Conservation (phyloP, 495 filamentous ascomycete species). For the Penicillium arizonense region DNA sequence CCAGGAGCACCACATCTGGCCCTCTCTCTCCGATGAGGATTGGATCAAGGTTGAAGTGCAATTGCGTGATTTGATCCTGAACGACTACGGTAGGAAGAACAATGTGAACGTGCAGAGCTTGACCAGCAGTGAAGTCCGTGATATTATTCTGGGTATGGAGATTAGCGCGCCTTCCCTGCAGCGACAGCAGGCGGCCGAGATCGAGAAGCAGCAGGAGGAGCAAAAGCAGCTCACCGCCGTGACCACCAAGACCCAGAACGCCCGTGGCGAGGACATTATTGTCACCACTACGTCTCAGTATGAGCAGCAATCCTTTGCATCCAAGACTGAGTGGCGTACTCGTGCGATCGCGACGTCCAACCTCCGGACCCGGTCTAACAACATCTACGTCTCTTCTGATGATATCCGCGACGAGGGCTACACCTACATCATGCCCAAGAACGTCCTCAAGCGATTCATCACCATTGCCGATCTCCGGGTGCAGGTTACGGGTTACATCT, state of each 20-base stretch:
- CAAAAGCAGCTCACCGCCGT: conserved; percentile 95
- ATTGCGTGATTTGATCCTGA: conserved; percentile 91
- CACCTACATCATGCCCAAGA: conserved; percentile 98
- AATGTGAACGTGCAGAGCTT: conserved; percentile 97
- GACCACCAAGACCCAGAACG: conserved; percentile 97
- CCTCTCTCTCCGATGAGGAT: conserved; percentile 88
- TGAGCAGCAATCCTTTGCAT: conserved; percentile 95
- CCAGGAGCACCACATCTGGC: conserved; percentile 99
- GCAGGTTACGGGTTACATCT: conserved; percentile 94
- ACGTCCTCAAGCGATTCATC: conserved; percentile 97
- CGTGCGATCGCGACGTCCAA: conserved; percentile 96
- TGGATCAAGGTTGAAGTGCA: conserved; percentile 99
- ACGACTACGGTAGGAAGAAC: conserved; percentile 99
- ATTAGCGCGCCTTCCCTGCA: conserved; percentile 98
- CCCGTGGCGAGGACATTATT: conserved; percentile 96
- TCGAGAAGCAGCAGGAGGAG: conserved; percentile 98
- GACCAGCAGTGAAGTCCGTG: conserved; percentile 93
- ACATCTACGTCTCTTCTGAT: conserved; percentile 96
- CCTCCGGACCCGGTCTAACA: conserved; percentile 90
- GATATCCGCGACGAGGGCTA: conserved; percentile 82
- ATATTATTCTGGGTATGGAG: conserved; percentile 99
- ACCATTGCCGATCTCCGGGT: conserved; percentile 95
- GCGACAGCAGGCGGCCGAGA: conserved; percentile 96
- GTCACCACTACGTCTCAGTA: conserved; percentile 97
- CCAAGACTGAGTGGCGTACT: conserved; percentile 98